Conservation (phyloP, 371 early-diverging fungal species). For the Polyrhizophydium stewartii region DNA sequence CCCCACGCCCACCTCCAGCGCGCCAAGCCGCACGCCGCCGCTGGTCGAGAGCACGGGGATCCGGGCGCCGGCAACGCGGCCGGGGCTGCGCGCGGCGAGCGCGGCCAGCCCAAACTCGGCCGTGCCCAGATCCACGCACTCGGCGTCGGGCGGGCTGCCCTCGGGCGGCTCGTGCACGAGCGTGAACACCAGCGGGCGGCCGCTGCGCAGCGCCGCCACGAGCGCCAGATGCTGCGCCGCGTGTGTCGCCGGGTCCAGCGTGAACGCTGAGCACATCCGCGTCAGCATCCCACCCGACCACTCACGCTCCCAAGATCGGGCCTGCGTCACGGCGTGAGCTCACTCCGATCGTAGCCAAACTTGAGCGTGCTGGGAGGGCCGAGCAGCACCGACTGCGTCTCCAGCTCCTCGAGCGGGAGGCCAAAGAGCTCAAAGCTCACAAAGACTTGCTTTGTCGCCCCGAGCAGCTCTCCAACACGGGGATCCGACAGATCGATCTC, state of each 20-base stretch:
- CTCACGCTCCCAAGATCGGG: too few relatives aligned
- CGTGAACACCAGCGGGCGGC: neutral
- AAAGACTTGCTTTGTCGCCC: slow-evolving; percentile 17
- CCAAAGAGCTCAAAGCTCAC: slow-evolving; percentile 26
- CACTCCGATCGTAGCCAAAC: neutral
- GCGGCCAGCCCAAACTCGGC: neutral
- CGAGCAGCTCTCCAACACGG: neutral
- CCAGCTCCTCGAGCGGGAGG: slow-evolving; percentile 24
- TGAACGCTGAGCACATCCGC: too few relatives aligned
- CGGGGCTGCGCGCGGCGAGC: too few relatives aligned
- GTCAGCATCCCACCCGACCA: too few relatives aligned
- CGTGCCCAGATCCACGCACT: neutral
- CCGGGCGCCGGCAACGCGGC: too few relatives aligned
- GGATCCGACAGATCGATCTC: slow-evolving; percentile 7
- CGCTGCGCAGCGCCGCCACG: neutral
- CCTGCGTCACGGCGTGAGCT: too few relatives aligned
- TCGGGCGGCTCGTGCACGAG: slow-evolving; percentile 1
- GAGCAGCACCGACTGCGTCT: slow-evolving; percentile 21
- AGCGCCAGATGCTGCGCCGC: neutral
- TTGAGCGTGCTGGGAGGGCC: neutral
- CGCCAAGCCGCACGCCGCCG: too few relatives aligned
- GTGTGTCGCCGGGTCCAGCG: too few relatives aligned
- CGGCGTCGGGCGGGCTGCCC: neutral
- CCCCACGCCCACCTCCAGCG: too few relatives aligned
- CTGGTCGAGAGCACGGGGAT: too few relatives aligned